These are phyloP conservation scores for Diaporthe australafricana DNA, from an alignment of 2,329 filamentous ascomycete genomes.

Conservation along the genomic window DNA sequence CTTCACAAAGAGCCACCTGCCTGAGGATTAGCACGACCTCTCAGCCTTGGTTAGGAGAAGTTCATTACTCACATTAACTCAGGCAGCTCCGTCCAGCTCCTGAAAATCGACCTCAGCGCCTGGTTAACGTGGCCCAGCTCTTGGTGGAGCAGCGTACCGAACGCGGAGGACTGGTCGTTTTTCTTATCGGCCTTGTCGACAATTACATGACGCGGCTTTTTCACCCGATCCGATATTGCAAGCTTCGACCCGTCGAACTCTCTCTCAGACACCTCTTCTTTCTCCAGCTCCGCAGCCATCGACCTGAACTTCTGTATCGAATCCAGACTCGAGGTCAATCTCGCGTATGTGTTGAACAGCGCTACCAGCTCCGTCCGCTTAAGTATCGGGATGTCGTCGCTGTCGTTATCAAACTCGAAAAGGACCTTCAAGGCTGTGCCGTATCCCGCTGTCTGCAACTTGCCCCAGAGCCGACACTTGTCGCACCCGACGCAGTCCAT, in stretches of 20 bases:
- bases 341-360: conserved; percentile 91
- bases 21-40: conserved; percentile 9
- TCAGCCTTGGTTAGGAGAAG: background rate
- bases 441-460: conserved; percentile 94
- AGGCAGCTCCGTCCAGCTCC: conserved; percentile 78
- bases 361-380: conserved; percentile 94
- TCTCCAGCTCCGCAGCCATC: conserved; percentile 59
- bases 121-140: conserved; percentile 74
- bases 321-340: conserved; percentile 83
- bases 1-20: conserved; percentile 56
- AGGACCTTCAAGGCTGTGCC: conserved; percentile 95
- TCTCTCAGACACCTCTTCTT: conserved; percentile 42
- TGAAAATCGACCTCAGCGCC: conserved; percentile 74
- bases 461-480: conserved; percentile 98
- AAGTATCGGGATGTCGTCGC: conserved; percentile 74
- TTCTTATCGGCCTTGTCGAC: conserved; percentile 58
- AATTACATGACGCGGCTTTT: conserved; percentile 57
- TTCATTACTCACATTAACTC: conserved; percentile 71
- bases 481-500: conserved; percentile 99
- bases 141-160: conserved; percentile 69
- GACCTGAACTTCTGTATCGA: conserved; percentile 78
- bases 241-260: conserved; percentile 39
- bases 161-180: background rate
- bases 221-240: conserved; percentile 51
- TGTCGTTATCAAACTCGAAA: conserved; percentile 85